Evolutionary conservation across 2,329 filamentous ascomycete species (phyloP).

Genomic region (Clonostachys rhizophaga): DNA sequence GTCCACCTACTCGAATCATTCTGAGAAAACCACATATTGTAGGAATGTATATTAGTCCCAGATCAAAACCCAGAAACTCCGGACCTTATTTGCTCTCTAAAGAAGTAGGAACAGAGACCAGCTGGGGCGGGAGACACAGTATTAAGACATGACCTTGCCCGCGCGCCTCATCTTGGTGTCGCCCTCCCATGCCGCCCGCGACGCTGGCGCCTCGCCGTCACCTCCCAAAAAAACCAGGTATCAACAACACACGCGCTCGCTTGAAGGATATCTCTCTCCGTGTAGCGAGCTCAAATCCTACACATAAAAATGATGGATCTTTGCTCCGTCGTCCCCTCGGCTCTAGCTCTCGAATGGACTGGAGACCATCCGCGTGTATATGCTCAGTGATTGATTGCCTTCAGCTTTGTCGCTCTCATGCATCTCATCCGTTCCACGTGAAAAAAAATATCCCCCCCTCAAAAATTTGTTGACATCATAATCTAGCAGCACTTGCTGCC

Average conservation of each 20-base stretch:
- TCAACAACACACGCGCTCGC: too few relatives aligned
- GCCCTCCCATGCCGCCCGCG: too few relatives aligned
- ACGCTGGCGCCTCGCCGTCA: too few relatives aligned
- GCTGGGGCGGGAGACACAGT: background rate
- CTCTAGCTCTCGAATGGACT: background rate
- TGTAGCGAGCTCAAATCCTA: background rate
- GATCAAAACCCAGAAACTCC: constrained; percentile 39
- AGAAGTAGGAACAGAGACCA: constrained; percentile 5
- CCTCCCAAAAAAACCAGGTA: too few relatives aligned
- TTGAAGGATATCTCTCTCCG: too few relatives aligned
- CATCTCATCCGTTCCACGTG: too few relatives aligned
- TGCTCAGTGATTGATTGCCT: background rate
- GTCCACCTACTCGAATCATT: too few relatives aligned
- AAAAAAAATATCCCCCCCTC: background rate
- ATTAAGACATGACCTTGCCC: background rate
- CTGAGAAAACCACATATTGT: too few relatives aligned
- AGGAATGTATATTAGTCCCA: constrained; percentile 36
- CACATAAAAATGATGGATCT: background rate
- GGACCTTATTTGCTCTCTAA: constrained; percentile 33
- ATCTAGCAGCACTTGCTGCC: constrained; percentile 72
- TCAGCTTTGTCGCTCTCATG: background rate
- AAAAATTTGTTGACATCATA: background rate
- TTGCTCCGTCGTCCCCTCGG: background rate
- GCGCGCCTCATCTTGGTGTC: too few relatives aligned
- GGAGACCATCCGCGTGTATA: background rate